phyloP scores from a whole-genome alignment of 139 green algal genomes.

The Chlamydomonas sphaeroides region DNA sequence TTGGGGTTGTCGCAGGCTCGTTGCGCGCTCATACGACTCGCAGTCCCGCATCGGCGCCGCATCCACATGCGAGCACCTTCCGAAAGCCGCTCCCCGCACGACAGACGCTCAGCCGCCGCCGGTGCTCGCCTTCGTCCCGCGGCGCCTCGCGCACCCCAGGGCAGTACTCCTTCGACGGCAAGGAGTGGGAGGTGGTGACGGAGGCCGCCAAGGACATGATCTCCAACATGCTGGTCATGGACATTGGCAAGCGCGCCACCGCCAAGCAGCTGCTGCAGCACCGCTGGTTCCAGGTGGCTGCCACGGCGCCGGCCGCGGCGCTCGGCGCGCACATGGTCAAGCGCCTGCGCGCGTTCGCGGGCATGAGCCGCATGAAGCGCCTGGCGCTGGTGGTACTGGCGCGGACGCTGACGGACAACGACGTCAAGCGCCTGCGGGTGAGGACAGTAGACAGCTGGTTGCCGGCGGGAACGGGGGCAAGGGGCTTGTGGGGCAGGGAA shows the following conservation, averaged over 20 bases:
- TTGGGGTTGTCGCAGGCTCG: too few relatives aligned
- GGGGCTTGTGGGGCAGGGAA: too few relatives aligned
- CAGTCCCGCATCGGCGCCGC: too few relatives aligned
- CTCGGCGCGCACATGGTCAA: constrained; percentile 70
- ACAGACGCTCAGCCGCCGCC: too few relatives aligned
- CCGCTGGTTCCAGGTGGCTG: constrained; percentile 64
- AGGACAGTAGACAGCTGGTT: too few relatives aligned
- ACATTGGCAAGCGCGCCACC: constrained; percentile 77
- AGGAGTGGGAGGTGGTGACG: constrained; percentile 78
- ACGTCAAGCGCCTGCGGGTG: constrained; percentile 69
- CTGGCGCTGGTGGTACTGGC: constrained; percentile 71
- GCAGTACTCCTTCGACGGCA: constrained; percentile 66
- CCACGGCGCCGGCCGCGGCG: constrained; percentile 59
- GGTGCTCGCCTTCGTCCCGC: too few relatives aligned
- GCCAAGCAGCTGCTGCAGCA: constrained; percentile 67
- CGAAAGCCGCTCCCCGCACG: too few relatives aligned
- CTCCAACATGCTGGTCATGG: constrained; percentile 77
- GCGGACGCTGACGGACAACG: constrained; percentile 66
- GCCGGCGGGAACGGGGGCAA: too few relatives aligned
- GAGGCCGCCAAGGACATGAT: constrained; percentile 82
- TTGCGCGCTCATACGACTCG: too few relatives aligned
- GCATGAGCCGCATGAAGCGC: constrained; percentile 72
- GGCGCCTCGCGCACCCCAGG: constrained; percentile 23
- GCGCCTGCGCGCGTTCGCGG: constrained; percentile 66
- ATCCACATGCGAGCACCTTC: too few relatives aligned